phyloP scores from a whole-genome alignment of 805 yeast species.

The Saccharomycopsis oosterbeekiorum region DNA sequence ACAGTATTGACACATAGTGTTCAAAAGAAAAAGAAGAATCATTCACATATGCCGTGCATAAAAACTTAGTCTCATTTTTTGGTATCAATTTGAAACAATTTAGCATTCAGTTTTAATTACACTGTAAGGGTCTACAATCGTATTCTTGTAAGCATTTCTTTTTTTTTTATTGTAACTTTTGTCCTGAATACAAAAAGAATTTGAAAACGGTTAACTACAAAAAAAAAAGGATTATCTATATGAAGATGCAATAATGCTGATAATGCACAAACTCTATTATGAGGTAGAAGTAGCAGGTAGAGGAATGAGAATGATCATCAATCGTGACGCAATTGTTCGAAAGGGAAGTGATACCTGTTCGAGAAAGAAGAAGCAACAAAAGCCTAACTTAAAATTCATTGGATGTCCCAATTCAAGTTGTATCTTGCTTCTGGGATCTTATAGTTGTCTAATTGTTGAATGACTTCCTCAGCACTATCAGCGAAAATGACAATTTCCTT shows the following conservation, averaged over 20 bases:
- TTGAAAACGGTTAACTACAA: neutral
- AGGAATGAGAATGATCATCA: neutral
- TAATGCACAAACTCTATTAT: neutral
- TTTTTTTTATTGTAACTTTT: no score
- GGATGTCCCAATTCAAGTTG: slow-evolving; percentile 55
- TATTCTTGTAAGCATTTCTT: no score
- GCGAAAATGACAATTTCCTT: slow-evolving; percentile 64
- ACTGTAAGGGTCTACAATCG: no score
- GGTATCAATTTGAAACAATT: no score
- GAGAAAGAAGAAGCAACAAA: neutral
- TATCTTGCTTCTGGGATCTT: slow-evolving; percentile 52
- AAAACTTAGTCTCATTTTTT: no score
- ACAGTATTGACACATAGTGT: slow-evolving; percentile 27
- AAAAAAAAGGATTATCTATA: neutral
- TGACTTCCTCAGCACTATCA: slow-evolving; percentile 55
- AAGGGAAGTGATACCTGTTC: neutral
- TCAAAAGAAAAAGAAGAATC: no score
- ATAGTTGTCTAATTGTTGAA: slow-evolving; percentile 50
- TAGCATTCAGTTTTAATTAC: no score
- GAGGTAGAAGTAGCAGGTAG: no score
- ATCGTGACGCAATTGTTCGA: neutral
- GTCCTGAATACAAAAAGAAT: no score
- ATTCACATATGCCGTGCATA: no score
- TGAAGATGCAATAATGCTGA: neutral
- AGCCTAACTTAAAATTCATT: slow-evolving; percentile 8